phyloP scores from a whole-genome alignment of 257 asterid genomes.

The Ligustrum vulgare region DNA sequence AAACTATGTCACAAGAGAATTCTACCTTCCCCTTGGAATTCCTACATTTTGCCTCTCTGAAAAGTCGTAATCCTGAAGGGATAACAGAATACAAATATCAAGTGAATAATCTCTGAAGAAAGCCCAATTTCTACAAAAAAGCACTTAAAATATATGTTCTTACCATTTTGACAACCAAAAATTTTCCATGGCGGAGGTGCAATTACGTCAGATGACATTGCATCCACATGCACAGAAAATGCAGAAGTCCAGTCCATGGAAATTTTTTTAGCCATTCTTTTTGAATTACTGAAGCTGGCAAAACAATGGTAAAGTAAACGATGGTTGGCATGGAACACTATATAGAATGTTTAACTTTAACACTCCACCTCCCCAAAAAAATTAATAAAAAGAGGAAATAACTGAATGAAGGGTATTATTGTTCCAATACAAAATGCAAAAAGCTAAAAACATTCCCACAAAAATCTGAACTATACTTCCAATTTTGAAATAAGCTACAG shows the following conservation, averaged over 20 bases:
- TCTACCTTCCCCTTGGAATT: constrained; percentile 60
- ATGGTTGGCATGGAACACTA: not conserved
- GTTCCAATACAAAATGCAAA: not conserved
- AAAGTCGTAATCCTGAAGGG: constrained; percentile 73
- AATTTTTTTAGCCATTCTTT: constrained; percentile 42
- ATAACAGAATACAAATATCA: constrained; percentile 17
- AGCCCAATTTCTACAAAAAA: not conserved
- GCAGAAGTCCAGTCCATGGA: constrained; percentile 42
- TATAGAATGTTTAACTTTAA: not conserved
- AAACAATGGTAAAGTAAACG: constrained; percentile 21
- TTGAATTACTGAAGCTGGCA: constrained; percentile 59
- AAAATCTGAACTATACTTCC: not conserved
- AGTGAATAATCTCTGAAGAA: not conserved
- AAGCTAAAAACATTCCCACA: not conserved
- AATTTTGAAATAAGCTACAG: not conserved
- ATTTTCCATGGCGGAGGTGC: constrained; percentile 89
- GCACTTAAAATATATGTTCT: not conserved
- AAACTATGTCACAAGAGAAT: constrained; percentile 8
- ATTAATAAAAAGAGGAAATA: not conserved
- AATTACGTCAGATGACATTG: constrained; percentile 71
- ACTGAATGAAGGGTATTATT: not conserved
- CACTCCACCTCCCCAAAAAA: not conserved
- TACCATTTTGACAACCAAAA: constrained; percentile 85
- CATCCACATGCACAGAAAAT: constrained; percentile 47
- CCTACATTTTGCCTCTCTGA: constrained; percentile 76